Percentiles rank a stretch among this genome's conserved stretches.
Conservation (phyloP, 2,329 filamentous ascomycete species). For the Cyphellophora attinorum region DNA sequence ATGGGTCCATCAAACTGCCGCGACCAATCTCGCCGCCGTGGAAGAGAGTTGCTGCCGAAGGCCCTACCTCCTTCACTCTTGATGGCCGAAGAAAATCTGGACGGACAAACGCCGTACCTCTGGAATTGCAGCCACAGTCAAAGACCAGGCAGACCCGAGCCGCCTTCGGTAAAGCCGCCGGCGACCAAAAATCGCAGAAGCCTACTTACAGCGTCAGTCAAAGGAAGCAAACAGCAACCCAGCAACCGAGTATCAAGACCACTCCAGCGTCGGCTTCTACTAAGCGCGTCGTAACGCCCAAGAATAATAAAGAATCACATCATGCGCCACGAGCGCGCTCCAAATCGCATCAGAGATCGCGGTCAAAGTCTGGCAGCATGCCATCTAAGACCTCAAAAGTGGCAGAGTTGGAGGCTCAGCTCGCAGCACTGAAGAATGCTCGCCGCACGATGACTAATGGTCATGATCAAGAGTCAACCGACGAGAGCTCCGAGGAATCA, state of each 20-base stretch:
- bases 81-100: conserved; percentile 54
- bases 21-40: conserved; percentile 68
- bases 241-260: conserved; percentile 2
- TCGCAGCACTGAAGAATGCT: background rate
- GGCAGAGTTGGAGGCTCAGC: background rate
- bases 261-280: background rate
- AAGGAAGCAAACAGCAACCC: conserved; percentile 1
- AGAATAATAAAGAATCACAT: conserved; percentile 4
- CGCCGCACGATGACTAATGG: conserved; percentile 4
- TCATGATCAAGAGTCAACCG: conserved; percentile 5
- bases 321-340: background rate
- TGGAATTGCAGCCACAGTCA: conserved; percentile 37
- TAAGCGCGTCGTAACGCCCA: conserved; percentile 4
- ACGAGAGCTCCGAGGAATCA: conserved; percentile 5
- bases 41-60: conserved; percentile 77
- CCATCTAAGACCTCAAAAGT: conserved; percentile 1
- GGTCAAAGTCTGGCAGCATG: background rate
- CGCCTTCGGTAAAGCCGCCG: conserved; percentile 20
- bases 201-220: conserved; percentile 19
- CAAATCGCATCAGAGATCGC: background rate
- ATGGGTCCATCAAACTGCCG: conserved; percentile 26
- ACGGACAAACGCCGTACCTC: conserved; percentile 42
- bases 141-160: conserved; percentile 38
- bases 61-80: conserved; percentile 72
- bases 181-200: conserved; percentile 13